Conservation (phyloP, 257 asterid genomes). For the Przewalskia tangutica region DNA sequence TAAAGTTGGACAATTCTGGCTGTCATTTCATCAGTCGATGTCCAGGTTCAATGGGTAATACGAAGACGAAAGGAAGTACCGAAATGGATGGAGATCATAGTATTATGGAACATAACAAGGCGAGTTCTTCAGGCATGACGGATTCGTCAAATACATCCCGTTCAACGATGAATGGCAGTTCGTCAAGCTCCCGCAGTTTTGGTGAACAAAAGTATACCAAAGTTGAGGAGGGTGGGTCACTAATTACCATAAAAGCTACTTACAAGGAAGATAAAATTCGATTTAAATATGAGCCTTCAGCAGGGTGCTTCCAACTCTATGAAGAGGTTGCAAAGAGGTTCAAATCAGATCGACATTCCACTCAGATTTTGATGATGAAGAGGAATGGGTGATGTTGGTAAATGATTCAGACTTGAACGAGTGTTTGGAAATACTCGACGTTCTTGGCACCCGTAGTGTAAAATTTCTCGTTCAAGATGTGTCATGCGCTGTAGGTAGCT, state of each 20-base stretch:
- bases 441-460: constrained; percentile 36
- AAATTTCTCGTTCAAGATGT: constrained; percentile 61
- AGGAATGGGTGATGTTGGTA: constrained; percentile 94
- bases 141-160: constrained; percentile 54
- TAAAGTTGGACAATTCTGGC: constrained; percentile 19
- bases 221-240: constrained; percentile 36
- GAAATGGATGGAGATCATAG: constrained; percentile 23
- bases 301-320: constrained; percentile 46
- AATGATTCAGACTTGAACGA: constrained; percentile 75
- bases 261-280: constrained; percentile 61
- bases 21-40: constrained; percentile 19
- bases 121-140: constrained; percentile 50
- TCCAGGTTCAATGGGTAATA: constrained; percentile 19
- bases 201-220: constrained; percentile 19
- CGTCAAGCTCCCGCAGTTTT: constrained; percentile 49
- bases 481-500: constrained; percentile 51
- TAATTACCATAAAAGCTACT: constrained; percentile 50
- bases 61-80: constrained; percentile 11
- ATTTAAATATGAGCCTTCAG: constrained; percentile 48
- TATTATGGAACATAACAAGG: constrained; percentile 27
- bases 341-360: constrained; percentile 46
- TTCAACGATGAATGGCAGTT: constrained; percentile 39
- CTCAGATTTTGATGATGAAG: constrained; percentile 85
- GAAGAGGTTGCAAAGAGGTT: constrained; percentile 73
- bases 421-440: constrained; percentile 57